These are phyloP conservation scores for Komagataella pastoris DNA, from an alignment of 805 yeast species.

Conservation along the genomic window DNA sequence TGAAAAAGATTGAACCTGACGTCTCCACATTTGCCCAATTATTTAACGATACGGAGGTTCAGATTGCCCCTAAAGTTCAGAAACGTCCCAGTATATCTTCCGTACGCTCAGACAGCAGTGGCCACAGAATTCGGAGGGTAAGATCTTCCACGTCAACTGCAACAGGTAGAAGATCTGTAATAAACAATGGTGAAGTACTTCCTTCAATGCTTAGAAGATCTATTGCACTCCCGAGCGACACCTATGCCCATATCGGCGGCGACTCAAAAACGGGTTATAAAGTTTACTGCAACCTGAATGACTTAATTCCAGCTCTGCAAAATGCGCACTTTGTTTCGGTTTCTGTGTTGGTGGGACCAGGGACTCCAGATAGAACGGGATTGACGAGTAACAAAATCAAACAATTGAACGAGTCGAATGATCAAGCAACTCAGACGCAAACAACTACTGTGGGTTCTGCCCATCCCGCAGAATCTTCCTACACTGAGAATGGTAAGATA, in stretches of 20 bases:
- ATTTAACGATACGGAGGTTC: conserved; percentile 23
- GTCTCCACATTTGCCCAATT: conserved; percentile 22
- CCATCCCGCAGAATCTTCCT: conserved; percentile 1
- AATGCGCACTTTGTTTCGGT: conserved; percentile 31
- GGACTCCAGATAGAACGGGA: conserved; percentile 13
- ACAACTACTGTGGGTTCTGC: conserved; percentile 1
- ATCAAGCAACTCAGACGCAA: neutral
- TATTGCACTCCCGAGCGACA: neutral
- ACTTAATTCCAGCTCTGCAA: neutral
- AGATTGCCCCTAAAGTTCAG: conserved; percentile 54
- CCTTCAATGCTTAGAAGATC: conserved; percentile 3
- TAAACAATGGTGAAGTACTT: conserved; percentile 12
- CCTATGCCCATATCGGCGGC: neutral
- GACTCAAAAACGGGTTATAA: conserved; percentile 5
- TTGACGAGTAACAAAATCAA: conserved; percentile 11
- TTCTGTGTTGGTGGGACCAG: conserved; percentile 40
- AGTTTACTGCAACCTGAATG: neutral
- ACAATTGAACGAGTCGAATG: conserved; percentile 1
- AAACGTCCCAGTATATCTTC: conserved; percentile 7
- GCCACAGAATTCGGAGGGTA: conserved; percentile 1
- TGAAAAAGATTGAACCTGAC: conserved; percentile 24
- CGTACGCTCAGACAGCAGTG: conserved; percentile 5
- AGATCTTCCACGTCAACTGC: neutral
- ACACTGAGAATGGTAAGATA: conserved; percentile 26
- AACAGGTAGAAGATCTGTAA: neutral